Conservation (phyloP, 2,329 filamentous ascomycete species). For the Aspergillus sp. region DNA sequence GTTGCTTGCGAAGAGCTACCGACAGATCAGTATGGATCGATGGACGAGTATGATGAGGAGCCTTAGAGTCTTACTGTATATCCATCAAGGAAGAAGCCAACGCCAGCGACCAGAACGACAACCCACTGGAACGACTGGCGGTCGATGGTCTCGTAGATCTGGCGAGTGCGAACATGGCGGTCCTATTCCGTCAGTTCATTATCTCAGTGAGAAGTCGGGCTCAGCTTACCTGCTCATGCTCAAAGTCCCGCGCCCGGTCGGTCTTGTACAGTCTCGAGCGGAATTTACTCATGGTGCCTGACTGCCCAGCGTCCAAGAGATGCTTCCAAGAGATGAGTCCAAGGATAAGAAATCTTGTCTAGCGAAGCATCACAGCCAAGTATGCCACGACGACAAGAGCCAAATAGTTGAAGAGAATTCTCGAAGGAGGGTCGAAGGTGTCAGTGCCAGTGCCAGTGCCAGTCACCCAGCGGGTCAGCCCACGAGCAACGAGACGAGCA, state of each 20-base stretch:
- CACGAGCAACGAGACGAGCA: too few species aligned
- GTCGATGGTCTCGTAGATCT: slow-evolving; percentile 48
- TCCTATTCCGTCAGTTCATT: slow-evolving; percentile 27
- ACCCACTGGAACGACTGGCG: slow-evolving; percentile 44
- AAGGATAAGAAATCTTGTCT: slow-evolving; percentile 1
- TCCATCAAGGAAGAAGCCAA: slow-evolving; percentile 53
- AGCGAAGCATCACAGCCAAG: background rate
- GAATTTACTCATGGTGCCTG: slow-evolving; percentile 32
- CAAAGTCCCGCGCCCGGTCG: slow-evolving; percentile 45
- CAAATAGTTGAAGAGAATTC: background rate
- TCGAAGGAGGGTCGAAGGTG: background rate
- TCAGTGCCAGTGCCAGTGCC: too few species aligned
- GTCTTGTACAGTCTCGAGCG: slow-evolving; percentile 43
- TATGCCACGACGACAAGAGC: background rate
- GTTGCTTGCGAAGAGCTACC: slow-evolving; percentile 50
- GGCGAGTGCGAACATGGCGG: slow-evolving; percentile 44
- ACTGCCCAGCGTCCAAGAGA: background rate
- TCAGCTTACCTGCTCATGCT: slow-evolving; percentile 40
- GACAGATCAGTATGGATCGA: background rate
- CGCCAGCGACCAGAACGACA: slow-evolving; percentile 48
- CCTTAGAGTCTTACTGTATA: slow-evolving; percentile 33
- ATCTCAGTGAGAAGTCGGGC: background rate
- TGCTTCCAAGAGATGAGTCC: background rate
- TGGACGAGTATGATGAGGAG: too few species aligned
- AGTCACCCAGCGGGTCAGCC: too few species aligned